Evolutionary conservation across 2,329 filamentous ascomycete species (phyloP).

Genomic region (Pseudogymnoascus sp.): DNA sequence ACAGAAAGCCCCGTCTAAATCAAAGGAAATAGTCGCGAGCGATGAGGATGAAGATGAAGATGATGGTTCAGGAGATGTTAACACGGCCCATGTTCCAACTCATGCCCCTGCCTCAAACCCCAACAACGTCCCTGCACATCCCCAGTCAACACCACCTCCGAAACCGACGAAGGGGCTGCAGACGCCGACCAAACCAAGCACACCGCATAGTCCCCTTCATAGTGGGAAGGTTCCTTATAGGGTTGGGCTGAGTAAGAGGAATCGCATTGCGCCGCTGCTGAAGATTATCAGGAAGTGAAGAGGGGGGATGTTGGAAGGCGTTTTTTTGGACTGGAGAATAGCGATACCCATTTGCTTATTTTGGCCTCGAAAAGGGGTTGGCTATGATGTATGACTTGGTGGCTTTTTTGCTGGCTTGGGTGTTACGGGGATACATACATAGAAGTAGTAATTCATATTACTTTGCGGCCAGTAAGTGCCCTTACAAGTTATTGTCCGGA

Average conservation of each 20-base stretch:
- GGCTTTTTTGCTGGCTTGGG: neutral
- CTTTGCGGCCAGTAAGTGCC: neutral
- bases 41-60: neutral
- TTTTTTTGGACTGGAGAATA: neutral
- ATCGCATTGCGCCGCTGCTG: constrained; percentile 40
- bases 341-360: constrained; percentile 12
- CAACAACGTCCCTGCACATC: neutral
- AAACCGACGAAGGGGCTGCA: constrained; percentile 14
- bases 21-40: neutral
- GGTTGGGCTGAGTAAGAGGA: constrained; percentile 41
- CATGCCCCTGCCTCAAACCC: neutral
- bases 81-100: neutral
- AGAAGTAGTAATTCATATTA: neutral
- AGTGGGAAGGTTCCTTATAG: constrained; percentile 35
- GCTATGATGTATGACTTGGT: neutral
- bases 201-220: constrained; percentile 14
- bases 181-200: constrained; percentile 13
- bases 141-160: neutral
- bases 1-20: neutral
- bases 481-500: neutral
- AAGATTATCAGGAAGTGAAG: constrained; percentile 38
- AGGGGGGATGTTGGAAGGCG: neutral
- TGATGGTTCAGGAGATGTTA: neutral
- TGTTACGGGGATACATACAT: neutral
- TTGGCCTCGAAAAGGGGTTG: neutral